Percentiles rank a stretch among this genome's conserved stretches.
phyloP scores from a whole-genome alignment of 257 asterid species.

The Fraxinus pennsylvanica region DNA sequence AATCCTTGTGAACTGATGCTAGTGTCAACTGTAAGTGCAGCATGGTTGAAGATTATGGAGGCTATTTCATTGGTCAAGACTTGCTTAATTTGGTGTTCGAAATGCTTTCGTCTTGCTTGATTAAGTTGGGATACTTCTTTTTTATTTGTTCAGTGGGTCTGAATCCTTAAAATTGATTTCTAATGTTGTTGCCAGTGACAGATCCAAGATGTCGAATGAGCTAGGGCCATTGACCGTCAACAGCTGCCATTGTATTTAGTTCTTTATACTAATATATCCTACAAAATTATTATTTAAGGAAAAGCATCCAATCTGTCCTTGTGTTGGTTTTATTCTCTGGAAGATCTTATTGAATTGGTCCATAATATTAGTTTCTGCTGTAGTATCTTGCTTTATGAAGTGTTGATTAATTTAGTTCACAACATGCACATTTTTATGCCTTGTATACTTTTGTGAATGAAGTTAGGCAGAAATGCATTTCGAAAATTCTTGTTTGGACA shows the following conservation, averaged over 20 bases:
- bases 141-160: no score
- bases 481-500: neutral
- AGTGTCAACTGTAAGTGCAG: neutral
- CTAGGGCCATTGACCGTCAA: no score
- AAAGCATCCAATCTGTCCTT: constrained; percentile 11
- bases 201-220: no score
- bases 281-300: neutral
- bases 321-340: neutral
- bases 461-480: constrained; percentile 33
- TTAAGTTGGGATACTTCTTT: no score
- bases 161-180: no score
- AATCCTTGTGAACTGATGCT: no score
- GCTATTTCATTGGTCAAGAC: neutral
- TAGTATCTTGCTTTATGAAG: constrained; percentile 3
- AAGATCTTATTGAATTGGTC: constrained; percentile 13
- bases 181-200: no score
- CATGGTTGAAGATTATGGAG: neutral
- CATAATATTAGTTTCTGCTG: constrained; percentile 16
- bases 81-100: no score
- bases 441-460: constrained; percentile 21
- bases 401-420: constrained; percentile 1
- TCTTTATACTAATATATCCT: neutral
- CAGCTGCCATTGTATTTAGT: neutral
- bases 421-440: constrained; percentile 9
- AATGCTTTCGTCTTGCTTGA: neutral